A percentile compares a stretch with the other conserved stretches of the same genome.
These are phyloP conservation scores for Candida smagusa DNA, from an alignment of 1,139 yeast genomes.

Conservation along the genomic window DNA sequence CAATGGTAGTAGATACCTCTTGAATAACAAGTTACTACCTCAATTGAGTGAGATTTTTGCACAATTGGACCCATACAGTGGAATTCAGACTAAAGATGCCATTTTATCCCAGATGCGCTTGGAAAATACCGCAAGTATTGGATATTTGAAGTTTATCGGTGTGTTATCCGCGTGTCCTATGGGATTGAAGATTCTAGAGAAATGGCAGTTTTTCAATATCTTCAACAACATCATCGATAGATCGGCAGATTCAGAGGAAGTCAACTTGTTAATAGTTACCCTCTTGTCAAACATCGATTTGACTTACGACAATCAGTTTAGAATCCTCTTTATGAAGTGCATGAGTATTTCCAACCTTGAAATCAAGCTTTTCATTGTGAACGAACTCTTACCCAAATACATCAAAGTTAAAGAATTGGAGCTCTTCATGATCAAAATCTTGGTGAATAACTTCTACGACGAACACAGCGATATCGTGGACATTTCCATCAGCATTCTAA, in stretches of 20 bases:
- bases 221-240: constrained; percentile 69
- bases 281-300: constrained; percentile 64
- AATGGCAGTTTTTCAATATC: constrained; percentile 83
- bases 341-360: constrained; percentile 53
- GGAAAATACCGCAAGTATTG: constrained; percentile 63
- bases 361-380: constrained; percentile 57
- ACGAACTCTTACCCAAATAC: constrained; percentile 46
- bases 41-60: constrained; percentile 87
- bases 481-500: constrained; percentile 10
- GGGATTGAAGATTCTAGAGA: constrained; percentile 68
- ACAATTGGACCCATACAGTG: constrained; percentile 79
- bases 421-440: constrained; percentile 40
- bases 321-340: constrained; percentile 64
- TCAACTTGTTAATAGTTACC: constrained; percentile 58
- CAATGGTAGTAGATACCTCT: constrained; percentile 67
- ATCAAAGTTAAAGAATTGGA: constrained; percentile 31
- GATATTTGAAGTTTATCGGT: constrained; percentile 78
- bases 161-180: constrained; percentile 54
- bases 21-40: constrained; percentile 73
- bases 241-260: constrained; percentile 29
- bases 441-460: constrained; percentile 74
- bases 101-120: constrained; percentile 62
- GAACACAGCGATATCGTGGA: constrained; percentile 54
- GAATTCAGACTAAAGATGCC: constrained; percentile 70
- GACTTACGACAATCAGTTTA: constrained; percentile 60